Evolutionary conservation across 306 rosid species (phyloP).

Genomic region (Ormosia semicastrata): DNA sequence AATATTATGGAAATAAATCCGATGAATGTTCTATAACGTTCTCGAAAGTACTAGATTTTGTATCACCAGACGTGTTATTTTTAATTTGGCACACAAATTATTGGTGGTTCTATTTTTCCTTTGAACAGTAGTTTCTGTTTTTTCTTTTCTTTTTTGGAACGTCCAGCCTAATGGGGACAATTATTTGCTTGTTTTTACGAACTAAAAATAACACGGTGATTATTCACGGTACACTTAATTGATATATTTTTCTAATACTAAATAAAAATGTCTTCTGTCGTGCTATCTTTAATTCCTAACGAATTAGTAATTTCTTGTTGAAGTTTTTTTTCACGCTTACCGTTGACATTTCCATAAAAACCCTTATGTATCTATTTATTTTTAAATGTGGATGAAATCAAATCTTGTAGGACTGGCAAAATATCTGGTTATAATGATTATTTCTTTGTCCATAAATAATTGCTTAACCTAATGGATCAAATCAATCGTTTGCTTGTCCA

Average conservation of each 20-base stretch:
- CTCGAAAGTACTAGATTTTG: constrained; percentile 14
- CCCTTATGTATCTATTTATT: neutral
- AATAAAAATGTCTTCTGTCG: neutral
- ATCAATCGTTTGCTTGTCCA: neutral
- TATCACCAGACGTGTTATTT: neutral
- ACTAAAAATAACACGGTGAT: neutral
- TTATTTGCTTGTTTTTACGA: neutral
- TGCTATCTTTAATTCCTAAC: too few relatives aligned
- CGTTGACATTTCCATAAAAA: neutral
- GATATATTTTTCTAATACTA: neutral
- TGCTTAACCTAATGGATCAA: neutral
- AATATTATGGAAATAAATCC: neutral
- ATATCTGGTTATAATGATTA: neutral
- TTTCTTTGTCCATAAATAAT: neutral
- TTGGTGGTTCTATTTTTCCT: neutral
- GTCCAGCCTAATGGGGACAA: neutral
- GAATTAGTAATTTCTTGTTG: neutral
- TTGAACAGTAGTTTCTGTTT: neutral
- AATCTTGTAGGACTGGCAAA: neutral
- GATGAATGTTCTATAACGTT: constrained; percentile 21
- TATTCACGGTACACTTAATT: neutral
- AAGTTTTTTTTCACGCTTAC: neutral
- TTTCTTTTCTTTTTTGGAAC: neutral
- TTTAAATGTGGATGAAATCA: neutral
- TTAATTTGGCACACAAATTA: neutral